Conservation (phyloP, 192 early-diverging fungal species). For the Backusella tuberculispora region DNA sequence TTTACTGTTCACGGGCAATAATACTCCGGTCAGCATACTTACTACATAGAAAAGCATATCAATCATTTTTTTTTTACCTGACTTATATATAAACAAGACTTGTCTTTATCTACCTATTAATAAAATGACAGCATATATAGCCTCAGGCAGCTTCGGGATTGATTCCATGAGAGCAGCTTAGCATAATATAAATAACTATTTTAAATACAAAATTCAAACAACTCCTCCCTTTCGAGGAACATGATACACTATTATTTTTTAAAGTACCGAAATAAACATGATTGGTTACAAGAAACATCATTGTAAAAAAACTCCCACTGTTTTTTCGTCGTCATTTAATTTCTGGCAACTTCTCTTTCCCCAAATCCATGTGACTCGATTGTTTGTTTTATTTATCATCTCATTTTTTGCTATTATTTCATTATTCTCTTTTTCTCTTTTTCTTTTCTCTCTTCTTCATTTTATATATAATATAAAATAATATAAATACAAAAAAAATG, state of each 20-base stretch:
- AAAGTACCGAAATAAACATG: neutral
- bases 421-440: neutral
- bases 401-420: neutral
- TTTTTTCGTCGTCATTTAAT: constrained; percentile 5
- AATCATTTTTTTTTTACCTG: too few relatives aligned
- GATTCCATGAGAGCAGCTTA: neutral
- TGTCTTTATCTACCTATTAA: too few relatives aligned
- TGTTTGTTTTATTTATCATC: constrained; percentile 19
- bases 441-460: neutral
- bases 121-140: too few relatives aligned
- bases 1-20: too few relatives aligned
- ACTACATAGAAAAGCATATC: too few relatives aligned
- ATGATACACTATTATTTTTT: neutral
- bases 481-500: constrained; percentile 14
- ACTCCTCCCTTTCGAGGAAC: neutral
- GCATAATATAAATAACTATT: neutral
- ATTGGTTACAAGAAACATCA: constrained; percentile 12
- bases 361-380: constrained; percentile 19
- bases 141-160: neutral
- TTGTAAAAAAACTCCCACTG: constrained; percentile 6
- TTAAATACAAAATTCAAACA: neutral
- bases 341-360: constrained; percentile 19
- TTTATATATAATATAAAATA: neutral
- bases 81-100: too few relatives aligned
- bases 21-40: too few relatives aligned